Conservation (phyloP, 495 filamentous ascomycete genomes). For the Trichodelitschia bisporula region DNA sequence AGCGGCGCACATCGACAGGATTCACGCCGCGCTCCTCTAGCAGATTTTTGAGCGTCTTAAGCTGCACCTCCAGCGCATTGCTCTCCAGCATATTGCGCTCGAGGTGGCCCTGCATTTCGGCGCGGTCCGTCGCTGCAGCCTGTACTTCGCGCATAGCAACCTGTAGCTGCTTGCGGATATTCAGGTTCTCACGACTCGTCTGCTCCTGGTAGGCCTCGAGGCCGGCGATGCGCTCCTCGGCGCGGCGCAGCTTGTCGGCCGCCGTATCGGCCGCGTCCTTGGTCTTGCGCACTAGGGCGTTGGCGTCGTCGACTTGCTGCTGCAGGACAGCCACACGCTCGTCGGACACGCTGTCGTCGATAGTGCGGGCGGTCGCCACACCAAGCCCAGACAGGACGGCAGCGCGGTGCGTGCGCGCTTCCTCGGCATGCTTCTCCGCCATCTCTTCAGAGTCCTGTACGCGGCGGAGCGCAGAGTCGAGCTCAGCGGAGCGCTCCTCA, state of each 20-base stretch:
- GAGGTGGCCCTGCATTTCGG: conserved; percentile 53
- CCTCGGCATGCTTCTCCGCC: conserved; percentile 63
- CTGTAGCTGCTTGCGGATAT: conserved; percentile 73
- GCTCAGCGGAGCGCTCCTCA: conserved; percentile 56
- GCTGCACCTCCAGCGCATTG: conserved; percentile 73
- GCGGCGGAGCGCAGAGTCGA: conserved; percentile 47
- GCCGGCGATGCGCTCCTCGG: conserved; percentile 88
- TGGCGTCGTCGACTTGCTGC: conserved; percentile 53
- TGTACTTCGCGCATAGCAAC: conserved; percentile 57
- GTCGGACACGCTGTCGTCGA: conserved; percentile 27
- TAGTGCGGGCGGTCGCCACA: conserved; percentile 27
- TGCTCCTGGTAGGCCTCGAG: conserved; percentile 95
- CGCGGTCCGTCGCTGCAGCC: conserved; percentile 44
- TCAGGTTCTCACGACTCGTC: conserved; percentile 71
- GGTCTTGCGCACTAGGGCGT: conserved; percentile 58
- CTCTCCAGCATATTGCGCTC: conserved; percentile 68
- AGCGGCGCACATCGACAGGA: conserved; percentile 26
- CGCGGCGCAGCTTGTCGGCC: conserved; percentile 66
- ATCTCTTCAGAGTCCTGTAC: conserved; percentile 75
- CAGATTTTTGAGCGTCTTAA: conserved; percentile 77
- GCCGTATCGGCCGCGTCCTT: conserved; percentile 76
- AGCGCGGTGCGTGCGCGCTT: conserved; percentile 65
- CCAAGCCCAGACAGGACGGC: conserved; percentile 67
- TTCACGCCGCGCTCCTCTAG: conserved; percentile 66
- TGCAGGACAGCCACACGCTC: conserved; percentile 61